These are phyloP conservation scores for Amesomyces nigricolor DNA, from an alignment of 2,329 filamentous ascomycete species.

Conservation along the genomic window DNA sequence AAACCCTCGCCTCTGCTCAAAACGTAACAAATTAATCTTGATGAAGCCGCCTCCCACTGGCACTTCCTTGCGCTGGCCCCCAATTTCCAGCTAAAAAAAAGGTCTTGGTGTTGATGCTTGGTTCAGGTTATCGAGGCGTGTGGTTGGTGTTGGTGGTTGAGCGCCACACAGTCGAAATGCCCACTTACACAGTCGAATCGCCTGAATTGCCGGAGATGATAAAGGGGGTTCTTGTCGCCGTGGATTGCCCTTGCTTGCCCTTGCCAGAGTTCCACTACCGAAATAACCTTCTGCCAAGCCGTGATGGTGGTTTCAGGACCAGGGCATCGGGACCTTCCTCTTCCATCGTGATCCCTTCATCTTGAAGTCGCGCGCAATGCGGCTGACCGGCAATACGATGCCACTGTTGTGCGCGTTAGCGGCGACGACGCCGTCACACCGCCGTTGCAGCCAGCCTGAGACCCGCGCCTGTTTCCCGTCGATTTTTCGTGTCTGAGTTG, in stretches of 20 bases:
- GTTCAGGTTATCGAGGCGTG: too few species aligned
- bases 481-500: neutral
- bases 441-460: constrained; percentile 4
- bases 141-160: too few species aligned
- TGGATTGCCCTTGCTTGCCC: constrained; percentile 12
- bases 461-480: neutral
- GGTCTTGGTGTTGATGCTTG: too few species aligned
- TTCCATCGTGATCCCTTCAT: constrained; percentile 2
- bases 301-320: constrained; percentile 7
- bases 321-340: neutral
- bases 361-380: neutral
- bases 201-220: constrained; percentile 12
- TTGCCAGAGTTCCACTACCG: constrained; percentile 8
- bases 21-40: too few species aligned
- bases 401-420: neutral
- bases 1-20: too few species aligned
- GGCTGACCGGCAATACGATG: neutral
- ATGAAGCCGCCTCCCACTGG: too few species aligned
- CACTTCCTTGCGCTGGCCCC: too few species aligned
- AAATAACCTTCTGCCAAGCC: constrained; percentile 22
- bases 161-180: too few species aligned
- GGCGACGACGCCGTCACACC: neutral
- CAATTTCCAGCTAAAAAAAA: too few species aligned
- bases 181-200: too few species aligned
- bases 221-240: constrained; percentile 13